Evolutionary conservation across 2,329 filamentous ascomycete species (phyloP).

Genomic region (Talaromyces sp.): DNA sequence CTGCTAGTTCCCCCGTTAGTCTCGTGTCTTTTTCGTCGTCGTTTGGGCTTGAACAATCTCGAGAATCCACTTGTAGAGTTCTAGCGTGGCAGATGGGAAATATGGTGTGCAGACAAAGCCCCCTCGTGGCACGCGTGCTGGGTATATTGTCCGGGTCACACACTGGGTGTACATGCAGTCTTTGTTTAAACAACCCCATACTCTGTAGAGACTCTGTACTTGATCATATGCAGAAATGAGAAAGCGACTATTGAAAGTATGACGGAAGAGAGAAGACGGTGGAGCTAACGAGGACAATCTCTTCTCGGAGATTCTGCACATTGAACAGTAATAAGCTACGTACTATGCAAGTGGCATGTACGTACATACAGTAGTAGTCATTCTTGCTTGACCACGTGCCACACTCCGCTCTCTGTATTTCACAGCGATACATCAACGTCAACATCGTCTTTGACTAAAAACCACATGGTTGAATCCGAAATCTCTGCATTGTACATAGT

Average conservation of each 20-base stretch:
- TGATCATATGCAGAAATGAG: not conserved
- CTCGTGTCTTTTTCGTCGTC: not conserved
- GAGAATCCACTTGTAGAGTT: not conserved
- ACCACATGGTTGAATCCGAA: too few relatives aligned
- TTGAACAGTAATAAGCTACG: too few relatives aligned
- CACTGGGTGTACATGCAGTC: not conserved
- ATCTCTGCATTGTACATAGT: not conserved
- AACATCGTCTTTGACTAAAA: too few relatives aligned
- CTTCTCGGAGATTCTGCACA: not conserved
- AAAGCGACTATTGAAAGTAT: not conserved
- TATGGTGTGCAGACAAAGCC: not conserved
- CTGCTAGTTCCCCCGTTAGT: slow-evolving; percentile 7
- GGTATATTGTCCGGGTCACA: not conserved
- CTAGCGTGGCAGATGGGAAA: not conserved
- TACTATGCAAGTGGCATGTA: too few relatives aligned
- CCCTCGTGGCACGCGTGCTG: not conserved
- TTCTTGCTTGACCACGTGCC: not conserved
- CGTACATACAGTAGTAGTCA: too few relatives aligned
- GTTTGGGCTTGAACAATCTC: not conserved
- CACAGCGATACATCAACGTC: too few relatives aligned
- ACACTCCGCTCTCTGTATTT: too few relatives aligned
- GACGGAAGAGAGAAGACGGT: not conserved
- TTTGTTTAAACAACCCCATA: not conserved
- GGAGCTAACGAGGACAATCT: not conserved
- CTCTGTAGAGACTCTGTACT: too few relatives aligned